Conservation (phyloP, 2,329 filamentous ascomycete genomes). For the Trichoderma atroviride region DNA sequence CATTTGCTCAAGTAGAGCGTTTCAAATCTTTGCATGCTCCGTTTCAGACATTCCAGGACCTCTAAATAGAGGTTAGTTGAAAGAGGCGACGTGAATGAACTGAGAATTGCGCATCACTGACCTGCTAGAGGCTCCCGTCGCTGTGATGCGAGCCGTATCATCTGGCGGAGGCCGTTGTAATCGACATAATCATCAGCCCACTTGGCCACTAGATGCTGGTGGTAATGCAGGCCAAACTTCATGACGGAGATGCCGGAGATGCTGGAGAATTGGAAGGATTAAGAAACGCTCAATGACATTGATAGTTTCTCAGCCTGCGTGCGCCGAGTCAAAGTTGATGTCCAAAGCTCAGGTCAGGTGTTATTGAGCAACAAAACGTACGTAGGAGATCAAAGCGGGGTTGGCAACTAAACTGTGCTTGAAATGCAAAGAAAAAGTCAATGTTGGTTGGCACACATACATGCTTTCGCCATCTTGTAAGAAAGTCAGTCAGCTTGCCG, state of each 20-base stretch:
- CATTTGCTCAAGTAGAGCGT: not conserved
- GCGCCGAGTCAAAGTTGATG: not conserved
- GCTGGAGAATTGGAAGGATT: not conserved
- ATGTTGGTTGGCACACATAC: not conserved
- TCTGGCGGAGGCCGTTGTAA: conserved; percentile 35
- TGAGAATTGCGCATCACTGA: not conserved
- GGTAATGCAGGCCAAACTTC: conserved; percentile 29
- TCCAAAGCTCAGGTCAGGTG: not conserved
- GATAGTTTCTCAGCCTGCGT: not conserved
- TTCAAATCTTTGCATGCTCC: not conserved
- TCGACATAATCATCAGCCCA: conserved; percentile 36
- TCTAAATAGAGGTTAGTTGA: not conserved
- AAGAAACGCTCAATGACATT: too few species aligned
- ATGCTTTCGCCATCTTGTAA: not conserved
- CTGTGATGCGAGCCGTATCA: conserved; percentile 27
- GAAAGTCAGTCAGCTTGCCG: not conserved
- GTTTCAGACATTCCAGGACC: not conserved
- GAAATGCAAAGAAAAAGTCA: not conserved
- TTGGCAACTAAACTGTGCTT: not conserved
- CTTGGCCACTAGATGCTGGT: conserved; percentile 33
- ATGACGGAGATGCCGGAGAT: not conserved
- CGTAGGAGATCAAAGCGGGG: not conserved
- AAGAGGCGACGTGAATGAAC: not conserved
- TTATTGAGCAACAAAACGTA: not conserved
- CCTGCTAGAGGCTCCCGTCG: not conserved